Percentiles rank a stretch among this genome's conserved stretches.
Conservation (phyloP, 2,329 filamentous ascomycete genomes). For the Aotearoamyces nothofagi region DNA sequence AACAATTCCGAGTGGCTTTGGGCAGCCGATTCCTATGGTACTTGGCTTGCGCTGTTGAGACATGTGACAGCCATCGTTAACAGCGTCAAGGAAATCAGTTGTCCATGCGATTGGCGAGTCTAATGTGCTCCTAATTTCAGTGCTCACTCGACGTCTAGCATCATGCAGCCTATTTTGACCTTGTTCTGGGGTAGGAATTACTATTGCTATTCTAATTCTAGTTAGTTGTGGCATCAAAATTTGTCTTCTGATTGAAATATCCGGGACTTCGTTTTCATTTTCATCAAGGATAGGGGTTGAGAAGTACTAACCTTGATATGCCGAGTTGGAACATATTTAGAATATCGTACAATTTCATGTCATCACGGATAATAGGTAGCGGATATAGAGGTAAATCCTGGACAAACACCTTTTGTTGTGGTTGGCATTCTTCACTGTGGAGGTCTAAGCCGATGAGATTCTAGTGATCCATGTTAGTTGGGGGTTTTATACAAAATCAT, state of each 20-base stretch:
- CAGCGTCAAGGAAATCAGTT: constrained; percentile 8
- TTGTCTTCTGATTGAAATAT: too few relatives aligned
- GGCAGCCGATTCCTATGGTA: constrained; percentile 10
- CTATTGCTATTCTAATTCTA: too few relatives aligned
- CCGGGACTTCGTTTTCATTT: too few relatives aligned
- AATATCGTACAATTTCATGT: constrained; percentile 13
- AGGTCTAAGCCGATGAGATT: constrained; percentile 11
- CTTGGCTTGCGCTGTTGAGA: too few relatives aligned
- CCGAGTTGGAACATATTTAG: constrained; percentile 14
- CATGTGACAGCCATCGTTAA: constrained; percentile 5
- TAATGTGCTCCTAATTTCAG: too few relatives aligned
- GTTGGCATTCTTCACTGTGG: constrained; percentile 1
- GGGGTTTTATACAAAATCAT: not conserved
- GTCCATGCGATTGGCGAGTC: constrained; percentile 7
- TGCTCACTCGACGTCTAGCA: too few relatives aligned
- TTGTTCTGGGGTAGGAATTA: too few relatives aligned
- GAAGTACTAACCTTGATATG: constrained; percentile 3
- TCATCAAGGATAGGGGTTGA: too few relatives aligned
- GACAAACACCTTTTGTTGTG: constrained; percentile 8
- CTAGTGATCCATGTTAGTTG: constrained; percentile 4
- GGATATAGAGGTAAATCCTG: constrained; percentile 15
- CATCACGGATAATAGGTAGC: constrained; percentile 13
- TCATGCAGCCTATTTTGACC: too few relatives aligned
- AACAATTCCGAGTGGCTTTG: constrained; percentile 14
- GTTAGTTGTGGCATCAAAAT: too few relatives aligned